Evolutionary conservation across 148 eudicot species (phyloP).

Genomic region (Cornus suecica): DNA sequence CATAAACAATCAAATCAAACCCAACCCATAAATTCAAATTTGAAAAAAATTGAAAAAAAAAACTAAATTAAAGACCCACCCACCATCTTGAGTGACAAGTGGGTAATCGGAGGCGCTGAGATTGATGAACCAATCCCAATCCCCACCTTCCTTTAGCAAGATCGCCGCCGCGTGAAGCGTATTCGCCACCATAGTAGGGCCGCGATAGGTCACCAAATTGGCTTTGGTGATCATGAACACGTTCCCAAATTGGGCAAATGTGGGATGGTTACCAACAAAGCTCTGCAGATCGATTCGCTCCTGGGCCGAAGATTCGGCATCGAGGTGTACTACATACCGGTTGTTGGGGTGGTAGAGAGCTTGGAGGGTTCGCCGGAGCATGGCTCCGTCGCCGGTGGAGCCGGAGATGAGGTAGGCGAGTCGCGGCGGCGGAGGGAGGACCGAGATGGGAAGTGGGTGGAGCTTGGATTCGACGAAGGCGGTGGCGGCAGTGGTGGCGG

Average conservation of each 20-base stretch:
- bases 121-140: conserved; percentile 51
- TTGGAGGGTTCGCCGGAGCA: conserved; percentile 24
- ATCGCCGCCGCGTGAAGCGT: conserved; percentile 36
- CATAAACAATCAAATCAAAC: not conserved
- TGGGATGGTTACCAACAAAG: conserved; percentile 12
- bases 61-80: not conserved
- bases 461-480: conserved; percentile 59
- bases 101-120: conserved; percentile 46
- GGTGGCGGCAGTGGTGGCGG: conserved; percentile 16
- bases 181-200: conserved; percentile 42
- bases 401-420: conserved; percentile 40
- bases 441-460: conserved; percentile 23
- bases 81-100: conserved; percentile 45
- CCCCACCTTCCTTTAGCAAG: conserved; percentile 28
- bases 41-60: not conserved
- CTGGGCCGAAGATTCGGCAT: conserved; percentile 21
- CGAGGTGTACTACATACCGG: conserved; percentile 36
- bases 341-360: conserved; percentile 39
- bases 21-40: not conserved
- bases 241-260: conserved; percentile 21
- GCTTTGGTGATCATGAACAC: conserved; percentile 34
- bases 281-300: conserved; percentile 22
- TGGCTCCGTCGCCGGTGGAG: conserved; percentile 24
- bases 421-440: conserved; percentile 26
- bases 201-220: conserved; percentile 39